Conservation (phyloP, 2,329 filamentous ascomycete genomes). For the Fusarium compactum region DNA sequence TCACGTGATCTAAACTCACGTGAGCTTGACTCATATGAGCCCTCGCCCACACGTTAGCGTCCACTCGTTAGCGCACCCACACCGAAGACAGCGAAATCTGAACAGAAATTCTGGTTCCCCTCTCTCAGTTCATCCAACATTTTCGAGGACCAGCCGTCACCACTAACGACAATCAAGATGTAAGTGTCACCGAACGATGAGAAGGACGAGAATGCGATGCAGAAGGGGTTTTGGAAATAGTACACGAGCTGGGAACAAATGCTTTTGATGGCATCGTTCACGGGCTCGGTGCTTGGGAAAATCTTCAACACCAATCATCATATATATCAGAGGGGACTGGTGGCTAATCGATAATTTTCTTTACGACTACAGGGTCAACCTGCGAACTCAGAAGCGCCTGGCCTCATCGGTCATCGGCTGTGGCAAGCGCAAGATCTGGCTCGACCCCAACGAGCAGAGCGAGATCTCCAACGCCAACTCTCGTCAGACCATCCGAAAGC, state of each 20-base stretch:
- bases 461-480: constrained; percentile 99
- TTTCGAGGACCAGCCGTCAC: constrained; percentile 58
- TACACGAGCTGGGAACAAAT: constrained; percentile 29
- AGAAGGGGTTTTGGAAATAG: constrained; percentile 27
- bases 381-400: constrained; percentile 99
- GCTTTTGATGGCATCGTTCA: constrained; percentile 36
- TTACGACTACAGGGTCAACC: constrained; percentile 84
- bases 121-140: constrained; percentile 54
- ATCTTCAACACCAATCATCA: not conserved
- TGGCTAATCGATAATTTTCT: constrained; percentile 48
- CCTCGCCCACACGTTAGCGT: too few species aligned
- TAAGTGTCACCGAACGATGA: constrained; percentile 51
- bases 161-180: constrained; percentile 59
- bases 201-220: constrained; percentile 26
- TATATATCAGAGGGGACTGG: constrained; percentile 32
- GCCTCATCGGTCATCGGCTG: constrained; percentile 98
- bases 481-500: constrained; percentile 99
- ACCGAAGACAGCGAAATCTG: too few species aligned
- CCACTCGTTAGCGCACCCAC: too few species aligned
- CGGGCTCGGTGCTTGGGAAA: constrained; percentile 15
- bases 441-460: constrained; percentile 98
- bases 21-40: too few species aligned
- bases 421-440: constrained; percentile 99
- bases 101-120: too few species aligned
- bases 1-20: too few species aligned